phyloP scores from a whole-genome alignment of 305 asterid species.

The Solanum hybrid region DNA sequence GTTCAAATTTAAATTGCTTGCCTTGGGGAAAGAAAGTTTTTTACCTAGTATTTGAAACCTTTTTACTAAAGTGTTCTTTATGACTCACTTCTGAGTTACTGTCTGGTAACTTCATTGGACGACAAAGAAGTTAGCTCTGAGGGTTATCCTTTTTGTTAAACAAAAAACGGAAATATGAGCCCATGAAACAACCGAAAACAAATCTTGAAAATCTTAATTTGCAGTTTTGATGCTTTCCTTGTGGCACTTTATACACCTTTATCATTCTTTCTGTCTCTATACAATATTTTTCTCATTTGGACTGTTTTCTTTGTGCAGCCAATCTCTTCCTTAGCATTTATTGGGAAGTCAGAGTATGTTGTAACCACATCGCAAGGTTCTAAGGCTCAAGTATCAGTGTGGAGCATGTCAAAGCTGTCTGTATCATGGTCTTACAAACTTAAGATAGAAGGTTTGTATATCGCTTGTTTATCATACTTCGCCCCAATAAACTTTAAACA shows the following conservation, averaged over 20 bases:
- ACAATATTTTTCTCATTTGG: background rate
- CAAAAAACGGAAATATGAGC: background rate
- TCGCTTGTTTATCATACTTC: background rate
- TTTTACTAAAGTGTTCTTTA: background rate
- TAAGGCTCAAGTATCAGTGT: slow-evolving; percentile 46
- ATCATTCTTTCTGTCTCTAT: background rate
- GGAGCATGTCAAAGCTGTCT: slow-evolving; percentile 68
- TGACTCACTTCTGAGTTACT: background rate
- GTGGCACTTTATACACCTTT: background rate
- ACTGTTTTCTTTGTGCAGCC: slow-evolving; percentile 34
- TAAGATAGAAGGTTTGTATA: slow-evolving; percentile 49
- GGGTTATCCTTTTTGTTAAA: background rate
- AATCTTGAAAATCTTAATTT: background rate
- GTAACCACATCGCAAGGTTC: slow-evolving; percentile 71
- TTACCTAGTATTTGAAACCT: background rate
- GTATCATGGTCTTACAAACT: slow-evolving; percentile 72
- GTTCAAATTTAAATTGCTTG: background rate
- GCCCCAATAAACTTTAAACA: background rate
- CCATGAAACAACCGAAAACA: background rate
- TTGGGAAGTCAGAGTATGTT: slow-evolving; percentile 73
- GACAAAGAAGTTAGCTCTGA: background rate
- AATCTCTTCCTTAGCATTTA: slow-evolving; percentile 50
- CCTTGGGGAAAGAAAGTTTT: background rate
- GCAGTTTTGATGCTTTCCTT: background rate
- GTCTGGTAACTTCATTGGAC: background rate